Percentiles rank a stretch among this genome's conserved stretches.
Conservation (phyloP, 2,329 filamentous ascomycete species). For the Colletotrichum orchidophilum region DNA sequence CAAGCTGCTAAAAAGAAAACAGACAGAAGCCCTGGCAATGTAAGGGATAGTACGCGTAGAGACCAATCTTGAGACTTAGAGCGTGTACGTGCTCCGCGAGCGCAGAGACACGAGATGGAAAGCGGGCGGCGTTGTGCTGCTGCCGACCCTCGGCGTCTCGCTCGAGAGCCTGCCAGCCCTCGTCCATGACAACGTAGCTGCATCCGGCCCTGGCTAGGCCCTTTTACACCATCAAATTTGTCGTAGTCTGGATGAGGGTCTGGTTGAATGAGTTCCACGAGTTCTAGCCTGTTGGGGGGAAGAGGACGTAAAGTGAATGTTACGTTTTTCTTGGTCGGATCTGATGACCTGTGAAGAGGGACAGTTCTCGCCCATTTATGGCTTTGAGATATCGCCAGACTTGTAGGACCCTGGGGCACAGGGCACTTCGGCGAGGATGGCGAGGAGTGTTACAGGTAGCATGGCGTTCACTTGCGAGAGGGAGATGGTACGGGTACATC, state of each 20-base stretch:
- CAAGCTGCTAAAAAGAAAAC: too few relatives aligned
- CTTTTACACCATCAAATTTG: slow-evolving; percentile 9
- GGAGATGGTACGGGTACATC: neutral
- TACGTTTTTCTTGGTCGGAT: slow-evolving; percentile 2
- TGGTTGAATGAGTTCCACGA: slow-evolving; percentile 36
- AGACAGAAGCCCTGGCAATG: neutral
- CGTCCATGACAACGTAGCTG: slow-evolving; percentile 27
- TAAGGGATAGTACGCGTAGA: slow-evolving; percentile 51
- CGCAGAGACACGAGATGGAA: slow-evolving; percentile 36
- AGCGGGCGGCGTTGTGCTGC: slow-evolving; percentile 6
- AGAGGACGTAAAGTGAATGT: slow-evolving; percentile 16
- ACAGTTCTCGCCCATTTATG: neutral
- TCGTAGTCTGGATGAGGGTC: slow-evolving; percentile 33
- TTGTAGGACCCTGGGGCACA: neutral
- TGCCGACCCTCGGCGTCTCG: slow-evolving; percentile 4
- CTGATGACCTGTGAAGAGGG: neutral
- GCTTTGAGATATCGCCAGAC: neutral
- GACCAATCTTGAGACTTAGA: slow-evolving; percentile 60
- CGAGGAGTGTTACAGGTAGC: neutral
- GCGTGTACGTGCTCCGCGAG: slow-evolving; percentile 58
- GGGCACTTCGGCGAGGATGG: neutral
- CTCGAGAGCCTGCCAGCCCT: slow-evolving; percentile 13
- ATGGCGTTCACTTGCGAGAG: neutral
- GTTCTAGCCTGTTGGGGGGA: slow-evolving; percentile 43
- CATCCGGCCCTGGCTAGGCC: slow-evolving; percentile 19